Percentiles rank a stretch among this genome's conserved stretches.
Conservation (phyloP, 208 protist genomes). For the Phytomonas sp. region DNA sequence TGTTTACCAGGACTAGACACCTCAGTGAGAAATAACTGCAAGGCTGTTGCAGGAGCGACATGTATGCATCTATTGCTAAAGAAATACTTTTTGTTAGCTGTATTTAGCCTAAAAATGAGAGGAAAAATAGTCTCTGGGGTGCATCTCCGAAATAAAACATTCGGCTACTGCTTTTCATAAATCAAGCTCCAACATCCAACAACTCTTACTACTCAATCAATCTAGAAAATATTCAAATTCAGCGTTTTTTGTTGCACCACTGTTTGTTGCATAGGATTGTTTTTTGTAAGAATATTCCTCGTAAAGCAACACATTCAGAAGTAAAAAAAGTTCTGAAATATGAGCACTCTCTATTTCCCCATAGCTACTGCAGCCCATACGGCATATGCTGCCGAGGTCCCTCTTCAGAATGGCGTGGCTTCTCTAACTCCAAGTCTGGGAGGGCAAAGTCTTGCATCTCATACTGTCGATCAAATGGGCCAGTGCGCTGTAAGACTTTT, state of each 20-base stretch:
- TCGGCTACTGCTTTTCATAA: neutral
- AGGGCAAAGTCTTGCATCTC: slow-evolving; percentile 90
- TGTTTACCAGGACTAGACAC: neutral
- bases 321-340: slow-evolving; percentile 1
- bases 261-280: neutral
- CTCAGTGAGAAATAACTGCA: neutral
- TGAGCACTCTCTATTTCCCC: neutral
- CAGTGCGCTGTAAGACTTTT: slow-evolving; percentile 77
- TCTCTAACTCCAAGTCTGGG: slow-evolving; percentile 81
- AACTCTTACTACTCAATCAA: neutral
- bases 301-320: neutral
- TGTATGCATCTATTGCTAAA: neutral
- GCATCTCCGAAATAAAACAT: neutral
- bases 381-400: slow-evolving; percentile 84
- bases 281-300: neutral
- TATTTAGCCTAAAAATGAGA: neutral
- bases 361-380: slow-evolving; percentile 73
- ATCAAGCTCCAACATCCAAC: neutral
- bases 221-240: neutral
- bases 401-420: slow-evolving; percentile 65
- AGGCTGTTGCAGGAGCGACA: neutral
- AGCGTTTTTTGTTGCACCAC: neutral
- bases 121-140: neutral
- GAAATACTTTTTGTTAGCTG: neutral
- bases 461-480: slow-evolving; percentile 87